Base-by-base conservation (phyloP, 345 rosid species). In the Lepidium aucheri region DNA sequence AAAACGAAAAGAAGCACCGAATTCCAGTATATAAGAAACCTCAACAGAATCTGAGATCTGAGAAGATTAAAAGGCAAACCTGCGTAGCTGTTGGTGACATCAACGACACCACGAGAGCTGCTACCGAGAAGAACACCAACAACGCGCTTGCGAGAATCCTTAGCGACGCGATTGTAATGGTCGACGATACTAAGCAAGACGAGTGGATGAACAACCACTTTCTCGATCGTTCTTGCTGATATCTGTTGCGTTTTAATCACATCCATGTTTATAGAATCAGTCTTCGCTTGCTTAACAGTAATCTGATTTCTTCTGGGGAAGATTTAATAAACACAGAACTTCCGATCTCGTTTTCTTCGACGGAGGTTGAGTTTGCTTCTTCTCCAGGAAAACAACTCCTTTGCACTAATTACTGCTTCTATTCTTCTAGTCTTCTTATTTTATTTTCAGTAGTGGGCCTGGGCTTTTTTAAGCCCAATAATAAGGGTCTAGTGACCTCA, bases 121-220 rank as follows among this genome's bases (percentile, higher is more conserved):
- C 79, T 56, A 0, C 98, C 96, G 44, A 89, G 93, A 1, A 89
- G 74, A 44, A 92, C 93, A 1, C 98, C 94, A 44, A 84, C 84
- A 45, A 90, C 94, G 12, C 99, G 95, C 75, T 84, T 86, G 78
- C 92, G 85, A 1, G 96, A 81, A 72, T 94, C 97, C 67, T 86
- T 88, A 39, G 97, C 96, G 44, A 90, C 97, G 8, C 99, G 80
- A 64, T 82, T 94, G 83, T 88, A 94, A 80, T 94, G 92, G 73
- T 94, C 97, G 72, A 90, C 96, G 72, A 94, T 88, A 76, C 99
- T 94, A 7, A 94, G 90, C 36, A 94, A 87, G 45, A 94, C 99
- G 44, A 94, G 87, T 5, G 99, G 99, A 16, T 94, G 99, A 46
- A 93, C 96, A 40, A 93, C 74, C 64, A 90, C 99, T 61, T 88